Evolutionary conservation across 495 filamentous ascomycete genomes (phyloP), one percentile per base, ranked within the genome.

Genomic region (Aspergillus sclerotiicarbonarius): DNA sequence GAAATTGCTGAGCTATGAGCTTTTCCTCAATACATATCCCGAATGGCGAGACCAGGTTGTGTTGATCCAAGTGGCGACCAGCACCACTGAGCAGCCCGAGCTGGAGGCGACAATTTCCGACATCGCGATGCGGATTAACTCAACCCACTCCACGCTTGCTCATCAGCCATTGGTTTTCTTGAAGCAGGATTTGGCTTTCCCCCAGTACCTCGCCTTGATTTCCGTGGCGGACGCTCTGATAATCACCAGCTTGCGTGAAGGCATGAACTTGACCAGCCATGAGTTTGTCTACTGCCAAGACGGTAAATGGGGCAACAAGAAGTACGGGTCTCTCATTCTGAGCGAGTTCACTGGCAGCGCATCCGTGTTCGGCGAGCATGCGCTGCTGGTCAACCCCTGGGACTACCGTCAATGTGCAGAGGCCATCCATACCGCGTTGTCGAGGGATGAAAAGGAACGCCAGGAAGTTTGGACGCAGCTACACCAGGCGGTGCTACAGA

Each of bases 231-330:
- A 96, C 72, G 89, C 87, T 19, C 77, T 97, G 31, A 92, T 96
- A 83, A 92, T 97, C 67, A 91, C 92, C 6, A 92, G 89, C 68
- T 83, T 96, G 53, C 90, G 92, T 49, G 92, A 96, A 67, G 92
- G 92, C 43, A 97, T 96, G 92, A 96, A 96, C 64, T 73, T 97
- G 37, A 95, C 92, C 7, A 89, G 86, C 46, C 92, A 96, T 66
- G 92, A 97, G 71, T 97, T 90, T 67, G 82, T 96, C 30, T 91
- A 89, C 61, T 96, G 92, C 62, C 92, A 97, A 69, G 92, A 96
- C 70, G 91, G 91, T n/a, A 84, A 82, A 63, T 77, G 80, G 54
- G 78, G 75, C 20, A 78, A 85, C 52, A 90, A 90, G 71, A 91
- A 88, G 66, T 86, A 92, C 67, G 90, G 90, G 8, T 90, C 91